Evolutionary conservation across 345 rosid genomes (phyloP).

Genomic region (Trapa bicornis): DNA sequence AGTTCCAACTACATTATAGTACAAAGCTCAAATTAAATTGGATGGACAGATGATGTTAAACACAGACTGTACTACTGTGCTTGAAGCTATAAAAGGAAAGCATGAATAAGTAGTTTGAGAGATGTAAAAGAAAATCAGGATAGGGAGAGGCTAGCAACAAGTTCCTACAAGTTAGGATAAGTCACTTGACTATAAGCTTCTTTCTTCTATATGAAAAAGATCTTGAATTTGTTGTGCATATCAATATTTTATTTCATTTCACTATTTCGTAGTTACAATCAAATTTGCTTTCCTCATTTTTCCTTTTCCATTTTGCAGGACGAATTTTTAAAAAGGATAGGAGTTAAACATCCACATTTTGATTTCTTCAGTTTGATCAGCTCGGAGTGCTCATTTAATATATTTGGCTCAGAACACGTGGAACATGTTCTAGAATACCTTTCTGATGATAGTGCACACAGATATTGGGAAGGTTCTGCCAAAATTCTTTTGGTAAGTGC

Average conservation of each 20-base stretch:
- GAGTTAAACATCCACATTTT: conserved; percentile 51
- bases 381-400: conserved; percentile 54
- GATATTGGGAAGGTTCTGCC: conserved; percentile 31
- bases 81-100: neutral
- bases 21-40: neutral
- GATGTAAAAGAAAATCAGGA: neutral
- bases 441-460: conserved; percentile 24
- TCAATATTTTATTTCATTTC: neutral
- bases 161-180: neutral
- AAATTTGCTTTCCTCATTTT: conserved; percentile 1
- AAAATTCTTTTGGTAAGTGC: conserved; percentile 67
- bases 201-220: neutral
- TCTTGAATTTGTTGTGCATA: neutral
- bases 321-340: conserved; percentile 47
- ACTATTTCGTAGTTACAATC: neutral
- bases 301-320: conserved; percentile 36
- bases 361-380: conserved; percentile 59
- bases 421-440: conserved; percentile 43
- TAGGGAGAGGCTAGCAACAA: neutral
- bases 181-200: neutral
- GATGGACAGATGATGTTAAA: neutral
- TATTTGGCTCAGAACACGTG: conserved; percentile 64
- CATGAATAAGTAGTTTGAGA: neutral
- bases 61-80: neutral
- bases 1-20: neutral